phyloP scores from a whole-genome alignment of 306 rosid species.

The Rosa chinensis region DNA sequence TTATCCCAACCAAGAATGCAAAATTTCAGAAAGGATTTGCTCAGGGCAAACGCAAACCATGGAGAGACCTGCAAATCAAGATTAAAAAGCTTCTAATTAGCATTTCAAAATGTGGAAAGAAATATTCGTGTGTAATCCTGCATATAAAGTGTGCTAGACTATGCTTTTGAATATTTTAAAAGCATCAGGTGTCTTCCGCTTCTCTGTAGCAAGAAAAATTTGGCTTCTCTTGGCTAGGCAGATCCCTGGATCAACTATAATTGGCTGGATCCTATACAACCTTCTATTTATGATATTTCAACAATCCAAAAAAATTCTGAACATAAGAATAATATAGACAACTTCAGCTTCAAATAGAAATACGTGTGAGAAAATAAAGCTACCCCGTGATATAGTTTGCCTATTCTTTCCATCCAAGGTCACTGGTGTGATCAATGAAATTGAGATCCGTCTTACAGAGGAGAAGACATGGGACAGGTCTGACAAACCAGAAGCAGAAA shows the following conservation, averaged over 20 bases:
- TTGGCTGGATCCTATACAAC: constrained; percentile 68
- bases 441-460: constrained; percentile 71
- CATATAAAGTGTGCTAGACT: constrained; percentile 23
- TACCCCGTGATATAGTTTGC: constrained; percentile 31
- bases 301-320: no score
- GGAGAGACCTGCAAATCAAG: constrained; percentile 75
- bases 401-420: constrained; percentile 97
- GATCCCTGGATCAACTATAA: constrained; percentile 78
- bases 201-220: constrained; percentile 86
- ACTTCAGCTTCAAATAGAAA: constrained; percentile 18
- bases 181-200: constrained; percentile 77
- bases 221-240: constrained; percentile 90
- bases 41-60: constrained; percentile 84
- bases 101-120: constrained; percentile 18
- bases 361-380: constrained; percentile 7
- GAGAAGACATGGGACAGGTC: constrained; percentile 95
- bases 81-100: not conserved
- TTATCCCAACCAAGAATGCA: constrained; percentile 97
- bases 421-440: constrained; percentile 86
- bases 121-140: not conserved
- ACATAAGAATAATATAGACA: constrained; percentile 24
- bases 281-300: constrained; percentile 24
- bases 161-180: constrained; percentile 91
- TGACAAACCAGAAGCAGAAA: constrained; percentile 35
- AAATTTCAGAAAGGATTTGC: constrained; percentile 76